phyloP scores from a whole-genome alignment of 805 yeast genomes.

The Wickerhamiella cacticola region DNA sequence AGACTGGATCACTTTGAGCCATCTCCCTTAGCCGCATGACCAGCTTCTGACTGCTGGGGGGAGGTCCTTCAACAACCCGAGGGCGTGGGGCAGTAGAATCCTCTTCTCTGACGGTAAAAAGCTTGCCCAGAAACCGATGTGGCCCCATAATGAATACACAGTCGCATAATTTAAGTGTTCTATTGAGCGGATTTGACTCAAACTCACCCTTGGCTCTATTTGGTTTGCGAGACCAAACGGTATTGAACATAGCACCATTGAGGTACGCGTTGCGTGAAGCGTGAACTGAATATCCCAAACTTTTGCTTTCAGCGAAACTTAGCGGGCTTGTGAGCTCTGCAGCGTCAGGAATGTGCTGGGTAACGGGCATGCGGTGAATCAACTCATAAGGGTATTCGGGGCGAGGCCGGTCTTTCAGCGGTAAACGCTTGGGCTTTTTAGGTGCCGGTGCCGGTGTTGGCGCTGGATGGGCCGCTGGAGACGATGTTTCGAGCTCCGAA shows the following conservation, averaged over 20 bases:
- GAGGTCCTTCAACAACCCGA: neutral
- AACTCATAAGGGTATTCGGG: conserved; percentile 23
- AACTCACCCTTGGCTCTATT: conserved; percentile 40
- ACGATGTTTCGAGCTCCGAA: conserved; percentile 4
- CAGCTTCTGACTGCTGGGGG: conserved; percentile 51
- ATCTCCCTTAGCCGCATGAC: conserved; percentile 72
- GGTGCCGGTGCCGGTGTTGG: conserved; percentile 16
- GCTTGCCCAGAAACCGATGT: conserved; percentile 60
- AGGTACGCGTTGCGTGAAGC: conserved; percentile 62
- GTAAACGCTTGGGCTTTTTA: conserved; percentile 19
- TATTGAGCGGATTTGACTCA: conserved; percentile 55
- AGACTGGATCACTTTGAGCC: conserved; percentile 58
- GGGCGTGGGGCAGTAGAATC: conserved; percentile 22
- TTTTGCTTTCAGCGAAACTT: conserved; percentile 52
- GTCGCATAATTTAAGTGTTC: conserved; percentile 80
- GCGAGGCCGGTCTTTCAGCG: conserved; percentile 20
- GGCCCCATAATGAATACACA: conserved; percentile 67
- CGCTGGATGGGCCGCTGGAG: neutral
- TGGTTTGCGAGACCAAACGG: conserved; percentile 69
- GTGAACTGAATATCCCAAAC: conserved; percentile 41
- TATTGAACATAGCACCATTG: conserved; percentile 53
- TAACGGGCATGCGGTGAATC: conserved; percentile 39
- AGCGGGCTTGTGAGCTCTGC: conserved; percentile 52
- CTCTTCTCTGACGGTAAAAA: conserved; percentile 80
- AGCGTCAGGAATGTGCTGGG: conserved; percentile 51